Percentiles rank a stretch among this genome's conserved stretches.
Conservation (phyloP, 148 eudicot genomes). For the Rhododendron kiyosumense region DNA sequence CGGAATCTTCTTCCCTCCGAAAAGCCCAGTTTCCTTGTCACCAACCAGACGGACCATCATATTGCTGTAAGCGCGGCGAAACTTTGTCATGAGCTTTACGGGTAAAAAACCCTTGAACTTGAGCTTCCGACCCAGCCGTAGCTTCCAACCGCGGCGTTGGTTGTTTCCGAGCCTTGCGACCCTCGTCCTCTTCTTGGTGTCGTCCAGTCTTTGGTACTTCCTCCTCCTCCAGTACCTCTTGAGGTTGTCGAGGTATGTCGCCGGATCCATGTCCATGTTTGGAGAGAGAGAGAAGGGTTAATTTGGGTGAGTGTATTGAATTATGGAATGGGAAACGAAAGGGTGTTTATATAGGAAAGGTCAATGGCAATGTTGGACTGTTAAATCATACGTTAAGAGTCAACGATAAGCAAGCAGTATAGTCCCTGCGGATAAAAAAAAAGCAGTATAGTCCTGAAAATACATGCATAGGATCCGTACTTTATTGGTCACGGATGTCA, state of each 20-base stretch:
- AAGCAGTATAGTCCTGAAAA: too few species aligned
- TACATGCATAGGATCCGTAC: too few species aligned
- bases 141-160: background rate
- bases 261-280: background rate
- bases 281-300: background rate
- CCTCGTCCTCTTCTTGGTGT: background rate
- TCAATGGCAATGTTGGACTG: background rate
- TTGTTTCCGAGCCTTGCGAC: slow-evolving; percentile 15
- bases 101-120: slow-evolving; percentile 8
- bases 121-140: background rate
- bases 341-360: background rate
- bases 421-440: too few species aligned
- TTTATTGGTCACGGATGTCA: too few species aligned
- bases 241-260: background rate
- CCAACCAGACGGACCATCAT: background rate
- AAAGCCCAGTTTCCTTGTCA: background rate
- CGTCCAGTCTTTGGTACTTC: slow-evolving; percentile 15
- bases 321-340: background rate
- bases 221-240: slow-evolving; percentile 25
- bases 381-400: background rate
- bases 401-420: too few species aligned
- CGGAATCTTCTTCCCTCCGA: background rate
- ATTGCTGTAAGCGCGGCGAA: background rate
- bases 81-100: background rate
- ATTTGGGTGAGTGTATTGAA: background rate